A percentile compares a stretch with the other conserved stretches of the same genome.
These are phyloP conservation scores for Pythium brachiatum DNA, from an alignment of 352 stramenopile genomes.

Conservation along the genomic window DNA sequence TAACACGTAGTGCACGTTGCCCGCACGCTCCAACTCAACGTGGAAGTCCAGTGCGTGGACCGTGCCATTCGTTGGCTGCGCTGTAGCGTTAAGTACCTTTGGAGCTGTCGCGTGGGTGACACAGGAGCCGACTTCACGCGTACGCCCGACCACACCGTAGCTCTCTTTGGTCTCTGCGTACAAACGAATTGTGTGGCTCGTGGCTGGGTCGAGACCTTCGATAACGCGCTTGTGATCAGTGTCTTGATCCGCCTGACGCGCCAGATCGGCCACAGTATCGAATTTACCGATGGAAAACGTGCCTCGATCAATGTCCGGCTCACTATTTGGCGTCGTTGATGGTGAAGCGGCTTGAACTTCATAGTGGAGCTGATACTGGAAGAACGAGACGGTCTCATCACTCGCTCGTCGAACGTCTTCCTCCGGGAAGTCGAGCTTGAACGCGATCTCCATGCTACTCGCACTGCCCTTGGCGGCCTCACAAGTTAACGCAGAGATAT, in stretches of 20 bases:
- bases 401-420: slow-evolving; percentile 37
- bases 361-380: slow-evolving; percentile 55
- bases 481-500: slow-evolving; percentile 31
- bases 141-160: slow-evolving; percentile 44
- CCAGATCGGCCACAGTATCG: slow-evolving; percentile 32
- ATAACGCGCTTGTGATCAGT: slow-evolving; percentile 32
- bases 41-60: slow-evolving; percentile 43
- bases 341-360: slow-evolving; percentile 19
- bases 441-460: slow-evolving; percentile 38
- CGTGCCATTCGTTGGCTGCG: slow-evolving; percentile 41
- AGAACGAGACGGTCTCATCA: slow-evolving; percentile 33
- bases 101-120: slow-evolving; percentile 54
- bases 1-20: slow-evolving; percentile 56
- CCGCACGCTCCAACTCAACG: slow-evolving; percentile 39
- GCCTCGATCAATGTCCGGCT: slow-evolving; percentile 4
- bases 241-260: slow-evolving; percentile 17
- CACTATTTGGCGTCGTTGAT: background rate
- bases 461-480: slow-evolving; percentile 39
- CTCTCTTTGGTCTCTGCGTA: slow-evolving; percentile 51
- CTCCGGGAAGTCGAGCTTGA: slow-evolving; percentile 38
- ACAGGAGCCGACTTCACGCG: slow-evolving; percentile 23
- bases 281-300: slow-evolving; percentile 37
- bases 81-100: slow-evolving; percentile 31
- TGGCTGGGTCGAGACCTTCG: slow-evolving; percentile 37
- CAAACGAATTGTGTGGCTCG: slow-evolving; percentile 45